Conservation (phyloP, 805 yeast species). For the Candida sonorensis region DNA sequence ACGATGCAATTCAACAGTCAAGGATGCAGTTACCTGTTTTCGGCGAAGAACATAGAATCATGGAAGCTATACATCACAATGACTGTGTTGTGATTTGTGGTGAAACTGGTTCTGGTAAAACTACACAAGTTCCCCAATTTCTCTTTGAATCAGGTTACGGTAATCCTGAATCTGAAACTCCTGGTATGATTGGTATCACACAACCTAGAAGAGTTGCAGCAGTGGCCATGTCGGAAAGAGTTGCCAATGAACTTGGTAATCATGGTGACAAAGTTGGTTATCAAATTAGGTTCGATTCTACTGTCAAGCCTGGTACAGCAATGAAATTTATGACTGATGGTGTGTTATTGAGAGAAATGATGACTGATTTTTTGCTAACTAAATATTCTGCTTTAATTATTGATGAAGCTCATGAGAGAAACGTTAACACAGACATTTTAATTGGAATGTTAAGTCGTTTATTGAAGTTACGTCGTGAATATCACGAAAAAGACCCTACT, state of each 20-base stretch:
- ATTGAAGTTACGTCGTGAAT: constrained; percentile 59
- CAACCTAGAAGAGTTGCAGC: constrained; percentile 96
- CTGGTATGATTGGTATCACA: constrained; percentile 95
- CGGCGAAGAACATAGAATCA: constrained; percentile 82
- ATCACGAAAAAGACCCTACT: constrained; percentile 39
- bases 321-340: constrained; percentile 93
- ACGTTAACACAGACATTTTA: constrained; percentile 89
- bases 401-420: constrained; percentile 98
- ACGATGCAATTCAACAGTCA: constrained; percentile 55
- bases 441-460: constrained; percentile 93
- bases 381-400: constrained; percentile 84
- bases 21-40: constrained; percentile 80
- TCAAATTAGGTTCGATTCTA: constrained; percentile 77
- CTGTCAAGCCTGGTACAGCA: constrained; percentile 56
- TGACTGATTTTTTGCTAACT: constrained; percentile 72
- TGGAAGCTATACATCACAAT: constrained; percentile 93
- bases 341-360: constrained; percentile 87
- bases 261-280: constrained; percentile 67
- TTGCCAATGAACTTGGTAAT: constrained; percentile 66
- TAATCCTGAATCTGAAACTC: constrained; percentile 45
- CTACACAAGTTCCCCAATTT: constrained; percentile 97
- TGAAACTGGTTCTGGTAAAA: constrained; percentile 98
- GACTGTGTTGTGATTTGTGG: constrained; percentile 91
- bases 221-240: constrained; percentile 83
- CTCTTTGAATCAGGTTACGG: constrained; percentile 92